phyloP scores from a whole-genome alignment of 768 basidiomycete genomes.

The Phaeotremella skinneri region DNA sequence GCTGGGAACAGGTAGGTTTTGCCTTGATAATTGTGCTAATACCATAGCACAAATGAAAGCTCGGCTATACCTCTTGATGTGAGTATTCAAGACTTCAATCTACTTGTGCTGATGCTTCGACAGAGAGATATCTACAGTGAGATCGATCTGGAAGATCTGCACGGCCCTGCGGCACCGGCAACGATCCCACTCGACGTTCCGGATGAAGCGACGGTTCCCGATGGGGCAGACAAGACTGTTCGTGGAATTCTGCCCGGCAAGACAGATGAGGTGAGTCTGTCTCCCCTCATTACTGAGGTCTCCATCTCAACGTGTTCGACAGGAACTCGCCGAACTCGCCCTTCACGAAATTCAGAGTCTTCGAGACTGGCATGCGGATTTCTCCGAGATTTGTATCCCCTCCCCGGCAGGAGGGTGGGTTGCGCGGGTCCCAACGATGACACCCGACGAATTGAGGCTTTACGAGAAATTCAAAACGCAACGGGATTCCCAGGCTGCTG shows the following conservation, averaged over 20 bases:
- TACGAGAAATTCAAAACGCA: conserved; percentile 27
- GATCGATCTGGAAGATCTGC: conserved; percentile 83
- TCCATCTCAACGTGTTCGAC: too few species aligned
- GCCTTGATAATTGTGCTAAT: not conserved
- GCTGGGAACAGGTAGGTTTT: conserved; percentile 31
- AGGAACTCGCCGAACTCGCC: conserved; percentile 26
- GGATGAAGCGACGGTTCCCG: conserved; percentile 57
- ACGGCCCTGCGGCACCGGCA: conserved; percentile 62
- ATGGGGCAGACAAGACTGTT: conserved; percentile 22
- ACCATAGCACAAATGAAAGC: conserved; percentile 6
- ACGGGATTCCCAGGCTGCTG: conserved; percentile 27
- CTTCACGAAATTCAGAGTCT: conserved; percentile 6
- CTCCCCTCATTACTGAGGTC: not conserved
- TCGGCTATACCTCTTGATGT: conserved; percentile 1
- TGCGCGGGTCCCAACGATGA: not conserved
- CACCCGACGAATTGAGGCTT: conserved; percentile 14
- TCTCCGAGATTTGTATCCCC: conserved; percentile 24
- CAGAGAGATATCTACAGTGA: conserved; percentile 55
- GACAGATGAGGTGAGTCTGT: conserved; percentile 33
- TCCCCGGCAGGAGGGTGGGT: conserved; percentile 19
- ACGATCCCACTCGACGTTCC: conserved; percentile 83
- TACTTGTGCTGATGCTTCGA: not conserved
- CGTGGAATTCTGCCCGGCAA: conserved; percentile 34
- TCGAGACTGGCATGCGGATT: conserved; percentile 17
- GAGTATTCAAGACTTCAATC: not conserved